A percentile compares a stretch with the other conserved stretches of the same genome.
These are phyloP conservation scores for Favolaschia claudopus DNA, from an alignment of 768 basidiomycete species.

Conservation along the genomic window DNA sequence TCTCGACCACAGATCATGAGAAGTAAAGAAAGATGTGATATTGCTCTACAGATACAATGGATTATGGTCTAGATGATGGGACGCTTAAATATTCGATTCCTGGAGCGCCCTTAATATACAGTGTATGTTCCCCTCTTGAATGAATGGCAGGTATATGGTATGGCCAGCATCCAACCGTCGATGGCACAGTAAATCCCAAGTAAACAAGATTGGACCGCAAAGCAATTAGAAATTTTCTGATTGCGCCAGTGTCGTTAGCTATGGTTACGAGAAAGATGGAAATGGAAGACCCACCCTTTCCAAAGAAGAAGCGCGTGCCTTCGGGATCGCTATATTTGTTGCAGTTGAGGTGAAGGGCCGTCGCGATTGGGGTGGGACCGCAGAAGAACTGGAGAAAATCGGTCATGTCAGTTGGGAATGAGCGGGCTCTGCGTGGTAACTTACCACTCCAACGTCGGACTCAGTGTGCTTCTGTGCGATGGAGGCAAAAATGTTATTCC, in stretches of 20 bases:
- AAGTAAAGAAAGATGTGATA: no score
- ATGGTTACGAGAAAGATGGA: not conserved
- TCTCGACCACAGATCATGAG: no score
- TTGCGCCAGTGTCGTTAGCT: not conserved
- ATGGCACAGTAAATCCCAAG: no score
- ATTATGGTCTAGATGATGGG: no score
- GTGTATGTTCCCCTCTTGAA: no score
- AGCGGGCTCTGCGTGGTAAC: not conserved
- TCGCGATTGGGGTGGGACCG: slow-evolving; percentile 78
- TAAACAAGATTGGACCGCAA: not conserved
- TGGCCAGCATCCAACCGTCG: no score
- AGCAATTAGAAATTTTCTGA: not conserved
- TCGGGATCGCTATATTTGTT: slow-evolving; percentile 86
- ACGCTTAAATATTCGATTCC: no score
- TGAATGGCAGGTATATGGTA: no score
- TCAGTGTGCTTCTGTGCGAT: slow-evolving; percentile 86
- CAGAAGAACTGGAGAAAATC: slow-evolving; percentile 75
- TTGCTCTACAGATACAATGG: no score
- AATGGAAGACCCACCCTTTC: slow-evolving; percentile 69
- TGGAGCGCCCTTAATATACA: no score
- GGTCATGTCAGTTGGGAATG: not conserved
- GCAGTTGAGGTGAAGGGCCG: slow-evolving; percentile 74
- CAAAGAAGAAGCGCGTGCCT: slow-evolving; percentile 89
- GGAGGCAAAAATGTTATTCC: slow-evolving; percentile 76
- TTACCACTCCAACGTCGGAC: slow-evolving; percentile 90